These are phyloP conservation scores for Cystofilobasidium capitatum DNA, from an alignment of 768 basidiomycete species.

Conservation along the genomic window DNA sequence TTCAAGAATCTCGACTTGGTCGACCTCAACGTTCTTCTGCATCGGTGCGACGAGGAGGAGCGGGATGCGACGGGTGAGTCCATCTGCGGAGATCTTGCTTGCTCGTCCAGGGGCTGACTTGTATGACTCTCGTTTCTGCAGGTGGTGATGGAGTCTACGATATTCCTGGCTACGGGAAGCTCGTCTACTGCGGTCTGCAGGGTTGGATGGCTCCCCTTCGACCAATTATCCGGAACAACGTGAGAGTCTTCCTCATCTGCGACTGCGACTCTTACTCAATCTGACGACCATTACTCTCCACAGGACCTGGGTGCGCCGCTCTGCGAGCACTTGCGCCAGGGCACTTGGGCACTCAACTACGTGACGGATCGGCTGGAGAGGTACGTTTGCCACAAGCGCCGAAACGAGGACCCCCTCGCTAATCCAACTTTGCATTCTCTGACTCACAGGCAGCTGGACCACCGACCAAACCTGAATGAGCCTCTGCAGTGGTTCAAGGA, in stretches of 20 bases:
- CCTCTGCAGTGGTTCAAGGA: slow-evolving; percentile 77
- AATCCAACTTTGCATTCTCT: not conserved
- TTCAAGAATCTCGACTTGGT: slow-evolving; percentile 66
- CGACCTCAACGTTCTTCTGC: slow-evolving; percentile 77
- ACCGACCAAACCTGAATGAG: slow-evolving; percentile 57
- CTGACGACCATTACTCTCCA: not conserved
- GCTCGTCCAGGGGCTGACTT: not conserved
- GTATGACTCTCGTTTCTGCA: slow-evolving; percentile 5
- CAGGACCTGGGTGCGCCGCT: slow-evolving; percentile 80
- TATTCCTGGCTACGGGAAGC: slow-evolving; percentile 60
- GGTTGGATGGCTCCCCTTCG: slow-evolving; percentile 91
- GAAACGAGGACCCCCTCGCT: not conserved
- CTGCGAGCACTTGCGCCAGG: slow-evolving; percentile 74
- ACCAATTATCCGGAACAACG: slow-evolving; percentile 72
- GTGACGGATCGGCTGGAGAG: slow-evolving; percentile 56
- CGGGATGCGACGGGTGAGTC: slow-evolving; percentile 60
- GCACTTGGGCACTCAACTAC: slow-evolving; percentile 89
- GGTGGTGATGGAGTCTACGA: slow-evolving; percentile 70
- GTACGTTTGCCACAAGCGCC: slow-evolving; percentile 45
- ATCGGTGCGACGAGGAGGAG: slow-evolving; percentile 85
- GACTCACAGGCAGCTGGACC: slow-evolving; percentile 42
- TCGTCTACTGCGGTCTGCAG: slow-evolving; percentile 87
- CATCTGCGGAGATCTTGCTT: not conserved
- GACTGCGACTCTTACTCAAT: not conserved
- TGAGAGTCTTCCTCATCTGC: not conserved